phyloP scores from a whole-genome alignment of 208 protist genomes.

The Leishmania major region DNA sequence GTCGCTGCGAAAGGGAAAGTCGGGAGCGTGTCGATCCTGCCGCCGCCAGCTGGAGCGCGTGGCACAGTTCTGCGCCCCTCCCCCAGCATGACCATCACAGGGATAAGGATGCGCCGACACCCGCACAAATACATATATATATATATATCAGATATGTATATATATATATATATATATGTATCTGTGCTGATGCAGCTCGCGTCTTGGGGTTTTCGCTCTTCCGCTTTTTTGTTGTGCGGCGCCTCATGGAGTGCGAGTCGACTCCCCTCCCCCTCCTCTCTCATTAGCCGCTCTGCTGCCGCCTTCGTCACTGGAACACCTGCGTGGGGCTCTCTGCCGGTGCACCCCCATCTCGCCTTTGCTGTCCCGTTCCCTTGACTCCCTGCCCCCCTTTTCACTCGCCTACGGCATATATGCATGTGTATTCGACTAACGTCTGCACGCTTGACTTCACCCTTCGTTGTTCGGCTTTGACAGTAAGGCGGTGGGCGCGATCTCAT shows the following conservation, averaged over 20 bases:
- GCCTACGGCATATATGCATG: neutral
- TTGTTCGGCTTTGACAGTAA: neutral
- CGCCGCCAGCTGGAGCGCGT: neutral
- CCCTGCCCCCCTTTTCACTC: neutral
- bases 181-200: neutral
- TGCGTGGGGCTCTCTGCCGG: neutral
- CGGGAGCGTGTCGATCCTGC: neutral
- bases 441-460: neutral
- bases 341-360: neutral
- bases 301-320: neutral
- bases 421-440: neutral
- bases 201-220: neutral
- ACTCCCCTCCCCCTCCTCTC: neutral
- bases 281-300: neutral
- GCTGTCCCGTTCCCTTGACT: neutral
- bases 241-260: neutral
- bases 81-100: neutral
- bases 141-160: neutral
- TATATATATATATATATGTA: neutral
- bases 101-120: neutral
- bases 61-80: too few species aligned
- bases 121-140: neutral
- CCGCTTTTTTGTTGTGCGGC: neutral
- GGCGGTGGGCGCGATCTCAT: neutral
- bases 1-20: neutral